Conservation (phyloP, 495 filamentous ascomycete species). For the Penicillium nucicola region DNA sequence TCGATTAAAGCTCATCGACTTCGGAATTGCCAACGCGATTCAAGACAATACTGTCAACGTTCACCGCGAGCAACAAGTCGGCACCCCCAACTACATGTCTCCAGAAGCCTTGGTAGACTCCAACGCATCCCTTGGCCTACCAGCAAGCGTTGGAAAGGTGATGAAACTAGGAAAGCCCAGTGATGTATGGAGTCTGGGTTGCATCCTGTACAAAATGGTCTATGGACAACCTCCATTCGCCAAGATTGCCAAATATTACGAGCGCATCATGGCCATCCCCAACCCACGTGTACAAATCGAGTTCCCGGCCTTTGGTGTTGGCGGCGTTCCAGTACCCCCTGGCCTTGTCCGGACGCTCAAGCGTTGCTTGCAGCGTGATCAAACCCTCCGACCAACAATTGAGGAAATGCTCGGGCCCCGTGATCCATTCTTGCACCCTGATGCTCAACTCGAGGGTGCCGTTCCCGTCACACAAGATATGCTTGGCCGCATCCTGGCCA, state of each 20-base stretch:
- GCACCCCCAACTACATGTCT: conserved; percentile 98
- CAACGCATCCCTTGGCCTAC: conserved; percentile 60
- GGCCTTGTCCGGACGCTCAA: conserved; percentile 71
- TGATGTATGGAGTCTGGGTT: conserved; percentile 94
- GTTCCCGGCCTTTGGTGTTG: conserved; percentile 73
- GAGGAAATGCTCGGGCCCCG: conserved; percentile 65
- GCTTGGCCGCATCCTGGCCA: conserved; percentile 69
- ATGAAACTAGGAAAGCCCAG: conserved; percentile 96
- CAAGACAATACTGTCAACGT: conserved; percentile 97
- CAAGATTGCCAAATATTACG: conserved; percentile 82
- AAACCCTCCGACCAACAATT: conserved; percentile 71
- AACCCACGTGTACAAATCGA: conserved; percentile 81
- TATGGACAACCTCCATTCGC: conserved; percentile 92
- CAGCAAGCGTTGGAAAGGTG: conserved; percentile 62
- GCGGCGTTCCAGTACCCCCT: conserved; percentile 66
- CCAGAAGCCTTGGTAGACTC: conserved; percentile 90
- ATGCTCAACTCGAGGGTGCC: conserved; percentile 56
- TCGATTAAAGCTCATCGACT: conserved; percentile 84
- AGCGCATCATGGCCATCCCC: conserved; percentile 74
- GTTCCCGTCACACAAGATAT: conserved; percentile 75
- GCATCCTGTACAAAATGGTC: conserved; percentile 96
- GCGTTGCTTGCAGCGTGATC: conserved; percentile 77
- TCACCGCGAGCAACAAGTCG: conserved; percentile 90
- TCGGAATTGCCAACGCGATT: conserved; percentile 97
- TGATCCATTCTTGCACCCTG: conserved; percentile 83